Conservation (phyloP, 257 asterid species). For the Vinca minor region DNA sequence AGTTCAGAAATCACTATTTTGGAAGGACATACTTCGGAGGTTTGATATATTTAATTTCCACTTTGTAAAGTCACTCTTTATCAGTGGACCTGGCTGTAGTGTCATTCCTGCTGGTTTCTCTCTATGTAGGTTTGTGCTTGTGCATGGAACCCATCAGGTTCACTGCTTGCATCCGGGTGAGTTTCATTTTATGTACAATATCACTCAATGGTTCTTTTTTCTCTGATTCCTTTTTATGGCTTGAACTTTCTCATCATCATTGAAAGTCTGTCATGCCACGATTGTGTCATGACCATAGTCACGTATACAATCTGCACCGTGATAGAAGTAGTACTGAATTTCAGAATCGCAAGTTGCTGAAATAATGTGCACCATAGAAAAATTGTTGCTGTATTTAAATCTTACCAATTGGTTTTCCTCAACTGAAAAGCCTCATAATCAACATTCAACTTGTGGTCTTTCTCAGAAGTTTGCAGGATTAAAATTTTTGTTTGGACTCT, state of each 20-base stretch:
- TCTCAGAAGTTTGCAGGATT: too few species aligned
- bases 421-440: too few species aligned
- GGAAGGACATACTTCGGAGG: conserved; percentile 30
- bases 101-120: neutral
- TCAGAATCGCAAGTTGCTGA: too few species aligned
- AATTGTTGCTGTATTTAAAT: too few species aligned
- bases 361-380: too few species aligned
- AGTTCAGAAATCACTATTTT: conserved; percentile 22
- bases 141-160: conserved; percentile 33
- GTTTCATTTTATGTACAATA: conserved; percentile 14
- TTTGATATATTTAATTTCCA: conserved; percentile 10
- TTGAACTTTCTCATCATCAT: neutral
- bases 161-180: conserved; percentile 33
- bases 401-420: too few species aligned
- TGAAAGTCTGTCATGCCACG: too few species aligned
- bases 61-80: neutral
- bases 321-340: too few species aligned
- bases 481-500: too few species aligned
- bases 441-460: too few species aligned
- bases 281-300: too few species aligned
- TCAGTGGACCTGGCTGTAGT: neutral
- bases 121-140: conserved; percentile 29
- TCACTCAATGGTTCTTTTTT: neutral
- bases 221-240: neutral
- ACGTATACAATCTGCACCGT: too few species aligned